Percentiles rank a stretch among this genome's conserved stretches.
phyloP scores from a whole-genome alignment of 768 basidiomycete genomes.

The Coprinopsis strossmayeri region DNA sequence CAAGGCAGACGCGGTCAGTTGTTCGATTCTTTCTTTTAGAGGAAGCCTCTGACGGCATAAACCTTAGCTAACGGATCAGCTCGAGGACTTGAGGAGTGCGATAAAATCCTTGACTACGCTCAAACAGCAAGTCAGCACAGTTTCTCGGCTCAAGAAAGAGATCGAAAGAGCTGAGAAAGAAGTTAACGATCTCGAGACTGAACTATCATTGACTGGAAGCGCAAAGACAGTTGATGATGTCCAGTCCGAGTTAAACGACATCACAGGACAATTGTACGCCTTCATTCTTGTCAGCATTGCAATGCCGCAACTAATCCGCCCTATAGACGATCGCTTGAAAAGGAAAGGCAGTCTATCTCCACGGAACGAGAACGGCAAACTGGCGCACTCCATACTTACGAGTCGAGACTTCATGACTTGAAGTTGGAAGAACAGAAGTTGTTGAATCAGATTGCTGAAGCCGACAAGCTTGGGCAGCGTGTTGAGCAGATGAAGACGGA shows the following conservation, averaged over 20 bases:
- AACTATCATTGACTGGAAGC: conserved; percentile 67
- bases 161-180: conserved; percentile 55
- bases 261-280: conserved; percentile 62
- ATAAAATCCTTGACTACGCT: conserved; percentile 53
- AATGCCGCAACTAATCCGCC: neutral
- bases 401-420: conserved; percentile 56
- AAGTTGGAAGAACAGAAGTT: conserved; percentile 56
- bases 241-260: conserved; percentile 62
- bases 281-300: neutral
- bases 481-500: conserved; percentile 57
- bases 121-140: conserved; percentile 53
- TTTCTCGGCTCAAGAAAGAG: conserved; percentile 55
- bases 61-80: conserved; percentile 24
- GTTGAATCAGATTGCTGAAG: conserved; percentile 52
- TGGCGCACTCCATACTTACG: conserved; percentile 42
- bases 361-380: conserved; percentile 60
- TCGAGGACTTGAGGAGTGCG: conserved; percentile 50
- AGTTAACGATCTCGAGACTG: conserved; percentile 55
- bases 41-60: neutral
- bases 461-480: conserved; percentile 45
- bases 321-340: conserved; percentile 56
- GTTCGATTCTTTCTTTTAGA: neutral
- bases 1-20: conserved; percentile 57
- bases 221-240: conserved; percentile 82
- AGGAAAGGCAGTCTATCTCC: conserved; percentile 50